phyloP scores from a whole-genome alignment of 108 stramenopile species.

The Skeletonema grethae region DNA sequence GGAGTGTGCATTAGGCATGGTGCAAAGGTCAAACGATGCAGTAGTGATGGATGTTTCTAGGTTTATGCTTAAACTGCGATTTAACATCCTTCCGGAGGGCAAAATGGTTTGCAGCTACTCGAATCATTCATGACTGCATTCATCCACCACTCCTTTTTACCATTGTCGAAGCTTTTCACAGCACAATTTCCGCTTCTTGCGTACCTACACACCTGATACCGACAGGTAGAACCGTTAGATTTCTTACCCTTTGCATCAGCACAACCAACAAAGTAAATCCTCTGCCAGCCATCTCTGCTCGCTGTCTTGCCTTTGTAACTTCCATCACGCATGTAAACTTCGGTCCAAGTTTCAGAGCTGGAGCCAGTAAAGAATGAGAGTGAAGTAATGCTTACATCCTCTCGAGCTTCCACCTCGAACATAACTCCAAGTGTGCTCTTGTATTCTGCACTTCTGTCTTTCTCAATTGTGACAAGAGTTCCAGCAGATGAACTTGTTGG shows the following conservation, averaged over 20 bases:
- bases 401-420: not conserved
- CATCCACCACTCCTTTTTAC: too few species aligned
- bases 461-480: not conserved
- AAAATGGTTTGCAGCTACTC: not conserved
- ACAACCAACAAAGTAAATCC: not conserved
- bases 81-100: slow-evolving; percentile 4
- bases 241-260: too few species aligned
- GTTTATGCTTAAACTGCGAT: too few species aligned
- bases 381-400: not conserved
- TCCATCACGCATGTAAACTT: not conserved
- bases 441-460: not conserved
- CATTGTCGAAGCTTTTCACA: too few species aligned
- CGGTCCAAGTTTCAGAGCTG: not conserved
- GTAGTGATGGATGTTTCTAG: too few species aligned
- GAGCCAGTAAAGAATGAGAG: not conserved
- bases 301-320: not conserved
- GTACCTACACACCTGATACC: too few species aligned
- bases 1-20: too few species aligned
- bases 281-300: not conserved
- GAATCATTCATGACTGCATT: not conserved
- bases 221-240: too few species aligned
- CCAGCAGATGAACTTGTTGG: too few species aligned
- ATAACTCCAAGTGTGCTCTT: not conserved
- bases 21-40: too few species aligned
- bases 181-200: too few species aligned